Percentiles rank a stretch among this genome's conserved stretches.
These are phyloP conservation scores for Peniophora sp. DNA, from an alignment of 1,284 basidiomycete genomes.

Conservation along the genomic window DNA sequence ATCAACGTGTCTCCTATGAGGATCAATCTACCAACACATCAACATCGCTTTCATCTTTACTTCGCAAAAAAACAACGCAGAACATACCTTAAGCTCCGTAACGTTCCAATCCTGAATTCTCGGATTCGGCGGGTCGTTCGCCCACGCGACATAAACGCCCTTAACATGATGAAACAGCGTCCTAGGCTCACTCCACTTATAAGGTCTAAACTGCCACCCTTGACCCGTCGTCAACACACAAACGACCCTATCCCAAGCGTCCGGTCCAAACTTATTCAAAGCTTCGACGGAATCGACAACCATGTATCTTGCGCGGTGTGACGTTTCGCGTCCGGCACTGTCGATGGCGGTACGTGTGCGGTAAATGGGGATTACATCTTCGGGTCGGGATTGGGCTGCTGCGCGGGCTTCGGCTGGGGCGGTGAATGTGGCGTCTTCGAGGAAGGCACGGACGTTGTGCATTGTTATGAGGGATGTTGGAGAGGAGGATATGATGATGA, in stretches of 20 bases:
- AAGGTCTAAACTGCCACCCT: slow-evolving; percentile 94
- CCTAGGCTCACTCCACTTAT: slow-evolving; percentile 92
- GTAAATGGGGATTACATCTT: slow-evolving; percentile 81
- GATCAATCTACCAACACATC: slow-evolving; percentile 62
- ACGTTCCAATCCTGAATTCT: slow-evolving; percentile 97
- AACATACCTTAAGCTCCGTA: slow-evolving; percentile 75
- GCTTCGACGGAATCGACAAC: slow-evolving; percentile 93
- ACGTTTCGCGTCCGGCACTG: slow-evolving; percentile 35
- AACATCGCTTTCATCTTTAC: background rate
- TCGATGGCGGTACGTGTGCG: slow-evolving; percentile 66
- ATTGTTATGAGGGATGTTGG: slow-evolving; percentile 94
- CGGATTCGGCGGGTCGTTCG: slow-evolving; percentile 82
- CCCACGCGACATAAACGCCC: slow-evolving; percentile 89
- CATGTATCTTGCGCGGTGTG: slow-evolving; percentile 41
- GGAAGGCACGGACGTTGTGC: slow-evolving; percentile 93
- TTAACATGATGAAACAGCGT: slow-evolving; percentile 92
- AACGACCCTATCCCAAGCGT: slow-evolving; percentile 92
- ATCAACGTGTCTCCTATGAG: slow-evolving; percentile 88
- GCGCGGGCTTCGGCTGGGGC: slow-evolving; percentile 69
- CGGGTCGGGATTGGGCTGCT: slow-evolving; percentile 64
- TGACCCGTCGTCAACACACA: slow-evolving; percentile 98
- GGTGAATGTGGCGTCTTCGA: slow-evolving; percentile 87
- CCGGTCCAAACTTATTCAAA: slow-evolving; percentile 82
- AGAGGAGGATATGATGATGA: slow-evolving; percentile 94
- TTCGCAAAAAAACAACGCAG: background rate